A percentile compares a stretch with the other conserved stretches of the same genome.
Conservation (phyloP, 768 basidiomycete species). For the Floccularia luteovirens region DNA sequence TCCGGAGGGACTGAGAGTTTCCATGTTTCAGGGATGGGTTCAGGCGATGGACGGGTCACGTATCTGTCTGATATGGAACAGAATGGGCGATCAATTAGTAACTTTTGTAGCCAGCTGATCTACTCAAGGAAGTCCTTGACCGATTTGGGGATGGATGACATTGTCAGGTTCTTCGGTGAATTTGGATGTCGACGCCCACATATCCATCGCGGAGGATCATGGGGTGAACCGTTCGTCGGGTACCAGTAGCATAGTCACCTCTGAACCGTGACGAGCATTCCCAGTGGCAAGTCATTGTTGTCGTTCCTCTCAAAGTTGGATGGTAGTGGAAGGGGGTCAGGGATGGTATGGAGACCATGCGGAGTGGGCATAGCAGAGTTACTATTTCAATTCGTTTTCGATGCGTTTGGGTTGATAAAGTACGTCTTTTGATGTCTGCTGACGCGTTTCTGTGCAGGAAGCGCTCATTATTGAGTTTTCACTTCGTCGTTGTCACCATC, state of each 20-base stretch:
- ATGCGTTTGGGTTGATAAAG: conserved; percentile 4
- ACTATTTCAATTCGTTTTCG: conserved; percentile 10
- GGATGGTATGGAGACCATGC: neutral
- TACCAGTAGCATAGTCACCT: conserved; percentile 8
- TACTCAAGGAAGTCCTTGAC: conserved; percentile 9
- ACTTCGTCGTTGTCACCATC: conserved; percentile 6
- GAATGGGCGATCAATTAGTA: conserved; percentile 17
- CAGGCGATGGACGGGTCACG: conserved; percentile 21
- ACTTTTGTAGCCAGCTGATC: conserved; percentile 7
- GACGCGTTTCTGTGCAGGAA: conserved; percentile 41
- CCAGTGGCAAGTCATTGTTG: conserved; percentile 9
- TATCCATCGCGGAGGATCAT: conserved; percentile 8
- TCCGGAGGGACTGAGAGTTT: conserved; percentile 36
- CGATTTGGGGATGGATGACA: conserved; percentile 11
- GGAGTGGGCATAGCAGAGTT: neutral
- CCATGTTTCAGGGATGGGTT: conserved; percentile 38
- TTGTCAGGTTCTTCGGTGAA: conserved; percentile 15
- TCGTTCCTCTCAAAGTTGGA: conserved; percentile 8
- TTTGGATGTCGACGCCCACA: conserved; percentile 7
- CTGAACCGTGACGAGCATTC: conserved; percentile 14
- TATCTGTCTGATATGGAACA: conserved; percentile 27
- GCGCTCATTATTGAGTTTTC: conserved; percentile 38
- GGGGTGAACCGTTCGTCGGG: conserved; percentile 5
- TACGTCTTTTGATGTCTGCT: conserved; percentile 21
- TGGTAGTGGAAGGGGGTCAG: conserved; percentile 5